Evolutionary conservation across 495 filamentous ascomycete species (phyloP).

Genomic region (Aspergillus taichungensis): DNA sequence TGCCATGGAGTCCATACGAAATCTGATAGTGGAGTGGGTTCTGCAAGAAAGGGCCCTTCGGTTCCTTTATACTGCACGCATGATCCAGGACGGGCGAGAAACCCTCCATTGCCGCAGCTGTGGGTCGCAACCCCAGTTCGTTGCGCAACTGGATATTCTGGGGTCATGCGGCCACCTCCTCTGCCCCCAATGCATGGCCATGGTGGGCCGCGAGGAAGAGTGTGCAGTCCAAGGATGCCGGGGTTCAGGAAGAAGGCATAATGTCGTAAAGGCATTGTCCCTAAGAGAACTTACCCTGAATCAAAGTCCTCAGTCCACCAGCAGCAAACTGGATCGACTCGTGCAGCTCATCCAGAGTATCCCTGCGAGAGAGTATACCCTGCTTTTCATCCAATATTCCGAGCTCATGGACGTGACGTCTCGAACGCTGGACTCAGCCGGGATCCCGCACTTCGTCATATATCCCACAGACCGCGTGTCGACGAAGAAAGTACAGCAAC

Average conservation of each 20-base stretch:
- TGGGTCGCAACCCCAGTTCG: constrained; percentile 1
- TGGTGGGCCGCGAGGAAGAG: constrained; percentile 8
- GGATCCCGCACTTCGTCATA: constrained; percentile 27
- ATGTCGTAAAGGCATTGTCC: constrained; percentile 26
- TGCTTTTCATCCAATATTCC: constrained; percentile 45
- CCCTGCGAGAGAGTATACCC: constrained; percentile 35
- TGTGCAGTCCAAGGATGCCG: constrained; percentile 26
- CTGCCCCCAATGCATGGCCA: constrained; percentile 29
- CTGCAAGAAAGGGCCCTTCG: constrained; percentile 21
- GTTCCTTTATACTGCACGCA: constrained; percentile 17
- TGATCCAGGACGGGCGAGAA: constrained; percentile 13
- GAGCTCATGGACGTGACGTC: constrained; percentile 31
- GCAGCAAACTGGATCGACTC: constrained; percentile 41
- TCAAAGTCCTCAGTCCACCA: constrained; percentile 20
- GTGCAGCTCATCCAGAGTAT: constrained; percentile 34
- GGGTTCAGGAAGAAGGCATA: constrained; percentile 17
- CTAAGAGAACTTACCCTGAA: constrained; percentile 22
- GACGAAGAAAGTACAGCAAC: constrained; percentile 30
- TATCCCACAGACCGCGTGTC: constrained; percentile 16
- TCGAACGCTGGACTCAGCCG: constrained; percentile 17
- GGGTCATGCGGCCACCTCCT: constrained; percentile 44
- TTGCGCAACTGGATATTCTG: constrained; percentile 24
- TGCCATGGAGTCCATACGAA: constrained; percentile 15
- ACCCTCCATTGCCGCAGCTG: constrained; percentile 22
- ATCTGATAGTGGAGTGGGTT: constrained; percentile 22